Percentiles rank a stretch among this genome's conserved stretches.
phyloP scores from a whole-genome alignment of 2,329 filamentous ascomycete genomes.

The Aspergillus brasiliensis region DNA sequence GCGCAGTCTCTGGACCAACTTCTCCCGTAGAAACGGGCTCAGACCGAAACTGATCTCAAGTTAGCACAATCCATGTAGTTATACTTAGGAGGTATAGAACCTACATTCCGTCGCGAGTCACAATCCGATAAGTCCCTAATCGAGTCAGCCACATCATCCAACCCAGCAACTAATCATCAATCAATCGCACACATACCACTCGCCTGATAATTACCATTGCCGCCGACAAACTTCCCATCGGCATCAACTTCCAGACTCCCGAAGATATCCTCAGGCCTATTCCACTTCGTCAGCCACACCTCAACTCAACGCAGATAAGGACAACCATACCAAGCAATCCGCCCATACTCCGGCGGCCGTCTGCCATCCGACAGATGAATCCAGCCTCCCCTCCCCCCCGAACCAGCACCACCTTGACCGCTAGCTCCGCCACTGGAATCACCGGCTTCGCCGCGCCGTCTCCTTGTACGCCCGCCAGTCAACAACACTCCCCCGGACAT shows the following conservation, averaged over 20 bases:
- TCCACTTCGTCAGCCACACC: slow-evolving; percentile 14
- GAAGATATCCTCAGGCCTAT: slow-evolving; percentile 65
- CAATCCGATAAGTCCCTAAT: slow-evolving; percentile 59
- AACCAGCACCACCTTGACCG: slow-evolving; percentile 60
- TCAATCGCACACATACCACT: slow-evolving; percentile 48
- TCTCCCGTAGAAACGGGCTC: slow-evolving; percentile 53
- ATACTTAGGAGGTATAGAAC: slow-evolving; percentile 25
- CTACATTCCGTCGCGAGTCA: slow-evolving; percentile 63
- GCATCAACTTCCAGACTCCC: slow-evolving; percentile 65
- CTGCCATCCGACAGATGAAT: slow-evolving; percentile 64
- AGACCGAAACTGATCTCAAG: slow-evolving; percentile 41
- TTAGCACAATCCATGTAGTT: slow-evolving; percentile 21
- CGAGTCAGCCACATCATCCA: slow-evolving; percentile 14
- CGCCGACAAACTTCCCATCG: slow-evolving; percentile 58
- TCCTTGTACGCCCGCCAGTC: slow-evolving; percentile 35
- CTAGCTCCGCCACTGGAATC: slow-evolving; percentile 59
- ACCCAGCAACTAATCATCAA: neutral
- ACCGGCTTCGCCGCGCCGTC: slow-evolving; percentile 42
- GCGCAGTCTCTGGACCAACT: slow-evolving; percentile 51
- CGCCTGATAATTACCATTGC: slow-evolving; percentile 60
- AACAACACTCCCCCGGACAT: slow-evolving; percentile 54
- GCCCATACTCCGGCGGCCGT: slow-evolving; percentile 63
- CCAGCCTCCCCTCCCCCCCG: slow-evolving; percentile 61
- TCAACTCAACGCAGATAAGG: neutral
- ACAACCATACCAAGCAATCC: slow-evolving; percentile 59